Evolutionary conservation across 1,284 basidiomycete species (phyloP), one percentile per base, ranked within the genome.

Genomic region (Farysia itapuensis): DNA sequence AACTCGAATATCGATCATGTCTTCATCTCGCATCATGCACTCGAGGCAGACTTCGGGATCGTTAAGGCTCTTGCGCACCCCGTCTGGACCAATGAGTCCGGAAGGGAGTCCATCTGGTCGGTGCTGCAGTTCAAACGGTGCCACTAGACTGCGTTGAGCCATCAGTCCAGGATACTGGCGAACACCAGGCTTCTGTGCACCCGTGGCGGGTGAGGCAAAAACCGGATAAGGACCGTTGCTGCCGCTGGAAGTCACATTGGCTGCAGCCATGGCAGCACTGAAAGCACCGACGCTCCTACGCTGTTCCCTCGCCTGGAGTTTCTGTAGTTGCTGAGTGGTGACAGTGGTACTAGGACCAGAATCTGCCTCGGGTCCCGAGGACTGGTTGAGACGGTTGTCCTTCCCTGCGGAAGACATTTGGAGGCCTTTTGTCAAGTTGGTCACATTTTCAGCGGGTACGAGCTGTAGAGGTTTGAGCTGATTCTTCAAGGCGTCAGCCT

Each of bases 11-110:
- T 96, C 94, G 25, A 88, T 90, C 88, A 98, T 91, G 75, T 98
- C 94, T 73, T 94, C 86, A 79, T 98, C 94, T 32, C 94, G 86
- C 94, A 98, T 98, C 70, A 95, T 90, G 77, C 94, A 98, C 79
- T 98, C 94, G 36, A 97, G 82, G 71, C 94, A 98, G 32, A 97
- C 81, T 77, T 96, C 92, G n/a, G 66, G 70, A 34, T 75, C 73
- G 30, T 67, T 72, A 44, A 68, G 46, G 39, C 63, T 70, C 8
- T 54, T 45, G 13, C 65, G 57, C n/a, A 72, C 52, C 20, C 70
- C 70, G 34, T 72, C 65, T 25, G 70, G 65, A 2, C 70, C 70
- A 25, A 68, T 64, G 34, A 72, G 32, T 15, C 57, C 69, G 2
- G 67, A 64, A 2, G 65, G 70, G 13, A 74, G 49, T 3, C 70